Evolutionary conservation across 1,284 basidiomycete genomes (phyloP), one percentile per base, ranked within the genome.

Genomic region (Inonotus obliquus): DNA sequence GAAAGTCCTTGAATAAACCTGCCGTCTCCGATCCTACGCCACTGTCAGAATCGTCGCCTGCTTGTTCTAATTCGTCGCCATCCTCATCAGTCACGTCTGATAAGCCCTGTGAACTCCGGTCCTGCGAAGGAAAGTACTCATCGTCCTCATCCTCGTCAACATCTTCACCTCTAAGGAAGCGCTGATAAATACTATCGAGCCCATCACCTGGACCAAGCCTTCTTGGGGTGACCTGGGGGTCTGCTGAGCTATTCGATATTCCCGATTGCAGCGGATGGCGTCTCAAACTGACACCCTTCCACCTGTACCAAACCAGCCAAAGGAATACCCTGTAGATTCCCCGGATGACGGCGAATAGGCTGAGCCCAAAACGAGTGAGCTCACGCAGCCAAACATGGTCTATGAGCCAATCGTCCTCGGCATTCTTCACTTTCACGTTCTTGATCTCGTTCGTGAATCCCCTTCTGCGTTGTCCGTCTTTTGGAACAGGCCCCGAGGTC

Each of bases 81-180:
- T 44, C 41, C 2, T 56, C 49, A 25, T 72, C 72, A 1, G 71
- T 35, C 44, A 51, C 52, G n/a, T 55, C 25, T 7, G 63, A 44
- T 39, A 29, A 55, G 11, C 65, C 60, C 19, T 61, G 55, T 2
- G 44, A 61, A 61, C 58, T 37, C 35, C 23, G 13, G 38, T 59
- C 44, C 29, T 65, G 38, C 39, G 52, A 9, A 68, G 75, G 45
- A 61, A 74, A 76, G 49, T 80, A 80, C 25, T 78, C 78, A 7
- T 84, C 85, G 9, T 84, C 85, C 53, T 87, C 86, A 61, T 89
- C 76, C 61, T 79, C 88, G 62, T 80, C 83, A 54, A 89, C 76
- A 32, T 76, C 73, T 63, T 89, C 86, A 14, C 86, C 87, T 17
- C 80, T 75, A 66, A 89, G 72, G 68, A 90, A 90, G 44, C 80